Evolutionary conservation across 2,329 filamentous ascomycete species (phyloP).

Genomic region (Seiridium unicorne): DNA sequence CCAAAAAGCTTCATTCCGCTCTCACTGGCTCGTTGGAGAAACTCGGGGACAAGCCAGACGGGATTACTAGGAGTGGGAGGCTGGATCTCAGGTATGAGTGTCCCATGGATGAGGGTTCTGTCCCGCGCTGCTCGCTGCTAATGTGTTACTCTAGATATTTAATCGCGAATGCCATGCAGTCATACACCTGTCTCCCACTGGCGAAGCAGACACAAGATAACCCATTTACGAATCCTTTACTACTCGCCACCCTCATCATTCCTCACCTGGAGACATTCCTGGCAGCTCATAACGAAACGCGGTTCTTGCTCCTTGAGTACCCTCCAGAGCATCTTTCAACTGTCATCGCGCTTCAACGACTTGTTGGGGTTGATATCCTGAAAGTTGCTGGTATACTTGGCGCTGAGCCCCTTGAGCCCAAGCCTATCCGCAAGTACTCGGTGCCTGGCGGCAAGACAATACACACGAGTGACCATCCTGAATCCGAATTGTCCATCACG

Average conservation of each 20-base stretch:
- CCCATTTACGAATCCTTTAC: slow-evolving; percentile 51
- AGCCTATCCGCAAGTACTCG: slow-evolving; percentile 13
- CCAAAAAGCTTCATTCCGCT: slow-evolving; percentile 44
- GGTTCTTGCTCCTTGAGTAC: slow-evolving; percentile 60
- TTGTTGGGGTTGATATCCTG: slow-evolving; percentile 55
- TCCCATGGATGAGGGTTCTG: not conserved
- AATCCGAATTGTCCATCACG: slow-evolving; percentile 22
- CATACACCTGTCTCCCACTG: slow-evolving; percentile 50
- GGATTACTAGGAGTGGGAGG: slow-evolving; percentile 50
- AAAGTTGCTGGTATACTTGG: slow-evolving; percentile 59
- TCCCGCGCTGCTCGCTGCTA: not conserved
- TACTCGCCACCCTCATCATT: slow-evolving; percentile 57
- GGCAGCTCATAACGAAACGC: slow-evolving; percentile 48
- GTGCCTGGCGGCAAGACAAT: slow-evolving; percentile 8
- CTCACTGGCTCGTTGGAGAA: slow-evolving; percentile 54
- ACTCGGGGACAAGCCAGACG: slow-evolving; percentile 49
- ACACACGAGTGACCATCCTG: slow-evolving; percentile 22
- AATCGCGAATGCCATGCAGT: slow-evolving; percentile 59
- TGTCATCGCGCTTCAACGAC: slow-evolving; percentile 54
- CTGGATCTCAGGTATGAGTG: slow-evolving; percentile 55
- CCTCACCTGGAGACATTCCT: slow-evolving; percentile 62
- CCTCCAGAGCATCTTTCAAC: slow-evolving; percentile 55
- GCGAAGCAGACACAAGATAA: slow-evolving; percentile 50
- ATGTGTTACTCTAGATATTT: slow-evolving; percentile 45
- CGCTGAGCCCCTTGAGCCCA: slow-evolving; percentile 34